Percentiles rank a stretch among this genome's conserved stretches.
phyloP scores from a whole-genome alignment of 2,329 filamentous ascomycete genomes.

The Penicillium sp. region DNA sequence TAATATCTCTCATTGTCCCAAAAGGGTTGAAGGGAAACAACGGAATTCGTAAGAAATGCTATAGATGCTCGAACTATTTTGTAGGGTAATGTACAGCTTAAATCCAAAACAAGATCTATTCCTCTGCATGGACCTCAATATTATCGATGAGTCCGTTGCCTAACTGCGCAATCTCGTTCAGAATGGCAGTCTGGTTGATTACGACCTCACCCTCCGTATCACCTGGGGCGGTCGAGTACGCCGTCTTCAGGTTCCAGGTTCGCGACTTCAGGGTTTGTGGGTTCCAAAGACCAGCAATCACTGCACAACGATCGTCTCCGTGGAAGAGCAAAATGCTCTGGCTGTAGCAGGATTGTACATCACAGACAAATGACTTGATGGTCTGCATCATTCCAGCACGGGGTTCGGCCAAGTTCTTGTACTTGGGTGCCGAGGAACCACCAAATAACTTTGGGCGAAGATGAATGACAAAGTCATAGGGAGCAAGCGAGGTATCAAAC shows the following conservation, averaged over 20 bases:
- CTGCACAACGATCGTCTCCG: slow-evolving; percentile 56
- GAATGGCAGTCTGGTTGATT: slow-evolving; percentile 41
- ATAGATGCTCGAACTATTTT: background rate
- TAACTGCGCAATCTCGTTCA: slow-evolving; percentile 49
- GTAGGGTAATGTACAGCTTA: slow-evolving; percentile 13
- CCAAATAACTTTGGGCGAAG: slow-evolving; percentile 57
- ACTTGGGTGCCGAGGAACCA: slow-evolving; percentile 46
- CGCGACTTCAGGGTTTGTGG: slow-evolving; percentile 43
- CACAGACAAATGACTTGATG: slow-evolving; percentile 60
- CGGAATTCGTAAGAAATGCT: background rate
- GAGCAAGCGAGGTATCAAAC: slow-evolving; percentile 69
- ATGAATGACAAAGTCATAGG: slow-evolving; percentile 85
- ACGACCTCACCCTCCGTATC: slow-evolving; percentile 24
- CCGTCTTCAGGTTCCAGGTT: slow-evolving; percentile 37
- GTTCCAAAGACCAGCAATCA: slow-evolving; percentile 66
- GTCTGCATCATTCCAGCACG: slow-evolving; percentile 59
- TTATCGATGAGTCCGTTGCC: slow-evolving; percentile 63
- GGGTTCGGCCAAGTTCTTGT: slow-evolving; percentile 73
- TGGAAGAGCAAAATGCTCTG: slow-evolving; percentile 77
- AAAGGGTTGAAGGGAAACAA: background rate
- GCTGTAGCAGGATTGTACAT: slow-evolving; percentile 66
- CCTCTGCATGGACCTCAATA: slow-evolving; percentile 54
- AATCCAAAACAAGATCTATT: slow-evolving; percentile 14
- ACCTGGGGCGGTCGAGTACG: slow-evolving; percentile 37
- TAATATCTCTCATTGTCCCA: background rate